These are phyloP conservation scores for Tranzscheliella williamsii DNA, from an alignment of 1,284 basidiomycete species.

Conservation along the genomic window DNA sequence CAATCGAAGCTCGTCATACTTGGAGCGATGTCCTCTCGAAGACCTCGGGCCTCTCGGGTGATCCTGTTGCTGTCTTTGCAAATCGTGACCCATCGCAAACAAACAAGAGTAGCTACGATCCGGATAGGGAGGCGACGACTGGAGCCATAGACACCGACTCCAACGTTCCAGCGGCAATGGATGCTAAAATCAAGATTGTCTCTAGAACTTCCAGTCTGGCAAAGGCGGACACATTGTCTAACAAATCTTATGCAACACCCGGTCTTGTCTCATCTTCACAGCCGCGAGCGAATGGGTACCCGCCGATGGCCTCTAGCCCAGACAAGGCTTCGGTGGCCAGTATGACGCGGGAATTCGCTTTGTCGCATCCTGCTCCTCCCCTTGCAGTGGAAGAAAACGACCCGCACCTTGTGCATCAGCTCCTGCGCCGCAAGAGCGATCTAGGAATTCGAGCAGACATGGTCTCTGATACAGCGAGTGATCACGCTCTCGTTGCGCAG, in stretches of 20 bases:
- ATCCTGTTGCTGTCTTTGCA: too few species aligned
- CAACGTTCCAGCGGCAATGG: too few species aligned
- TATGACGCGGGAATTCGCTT: conserved; percentile 35
- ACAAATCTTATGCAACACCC: too few species aligned
- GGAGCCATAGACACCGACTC: too few species aligned
- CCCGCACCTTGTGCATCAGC: conserved; percentile 38
- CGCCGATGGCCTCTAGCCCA: conserved; percentile 20
- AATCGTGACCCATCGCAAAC: too few species aligned
- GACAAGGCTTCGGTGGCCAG: conserved; percentile 1
- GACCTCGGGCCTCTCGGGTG: conserved; percentile 26
- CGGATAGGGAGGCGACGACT: too few species aligned
- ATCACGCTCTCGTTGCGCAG: conserved; percentile 27
- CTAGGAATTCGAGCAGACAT: conserved; percentile 8
- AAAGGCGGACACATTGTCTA: conserved; percentile 22
- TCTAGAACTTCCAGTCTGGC: conserved; percentile 23
- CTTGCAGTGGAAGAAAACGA: conserved; percentile 37
- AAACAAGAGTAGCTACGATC: too few species aligned
- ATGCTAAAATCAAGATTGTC: conserved; percentile 15
- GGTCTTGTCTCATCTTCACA: conserved; percentile 13
- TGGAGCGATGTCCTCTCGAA: conserved; percentile 48
- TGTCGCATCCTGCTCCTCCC: conserved; percentile 42
- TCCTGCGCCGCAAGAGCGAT: conserved; percentile 41
- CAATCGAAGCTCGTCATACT: conserved; percentile 44
- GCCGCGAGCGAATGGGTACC: conserved; percentile 9
- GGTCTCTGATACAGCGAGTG: conserved; percentile 35